Conservation (phyloP, 257 asterid genomes). For the Marsdenia floribunda region DNA sequence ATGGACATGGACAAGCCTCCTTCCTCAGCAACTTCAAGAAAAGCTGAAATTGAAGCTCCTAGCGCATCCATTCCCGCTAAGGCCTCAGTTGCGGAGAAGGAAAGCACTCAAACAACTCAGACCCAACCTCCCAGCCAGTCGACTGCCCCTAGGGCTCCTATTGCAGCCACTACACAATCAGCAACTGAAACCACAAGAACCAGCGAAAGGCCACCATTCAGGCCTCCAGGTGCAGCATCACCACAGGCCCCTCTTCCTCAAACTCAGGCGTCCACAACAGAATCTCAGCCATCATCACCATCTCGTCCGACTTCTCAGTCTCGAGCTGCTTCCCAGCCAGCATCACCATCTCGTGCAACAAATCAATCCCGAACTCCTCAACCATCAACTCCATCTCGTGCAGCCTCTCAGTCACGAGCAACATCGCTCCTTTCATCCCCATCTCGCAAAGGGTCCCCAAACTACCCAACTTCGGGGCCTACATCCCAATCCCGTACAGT, state of each 20-base stretch:
- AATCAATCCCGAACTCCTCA: constrained; percentile 43
- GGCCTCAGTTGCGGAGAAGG: constrained; percentile 1
- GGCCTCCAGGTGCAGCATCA: constrained; percentile 25
- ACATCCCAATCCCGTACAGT: constrained; percentile 22
- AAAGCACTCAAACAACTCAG: constrained; percentile 10
- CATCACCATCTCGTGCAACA: constrained; percentile 30
- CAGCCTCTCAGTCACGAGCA: constrained; percentile 27
- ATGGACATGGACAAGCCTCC: background rate
- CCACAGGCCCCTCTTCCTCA: constrained; percentile 15
- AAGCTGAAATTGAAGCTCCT: constrained; percentile 13
- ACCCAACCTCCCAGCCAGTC: constrained; percentile 16
- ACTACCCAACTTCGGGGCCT: constrained; percentile 29
- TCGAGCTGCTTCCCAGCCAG: constrained; percentile 27
- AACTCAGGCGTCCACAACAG: constrained; percentile 15
- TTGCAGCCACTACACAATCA: constrained; percentile 18
- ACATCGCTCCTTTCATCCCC: constrained; percentile 28
- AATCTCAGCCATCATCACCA: constrained; percentile 37
- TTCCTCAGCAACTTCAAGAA: constrained; percentile 15
- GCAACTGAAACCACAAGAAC: constrained; percentile 17
- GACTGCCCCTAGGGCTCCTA: constrained; percentile 13
- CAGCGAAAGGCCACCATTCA: constrained; percentile 23
- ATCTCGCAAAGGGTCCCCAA: constrained; percentile 15
- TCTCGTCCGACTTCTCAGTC: constrained; percentile 28
- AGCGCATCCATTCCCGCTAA: constrained; percentile 5
- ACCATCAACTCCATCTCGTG: constrained; percentile 37